These are phyloP conservation scores for Neodidymelliopsis sp. DNA, from an alignment of 2,329 filamentous ascomycete species.

Conservation along the genomic window DNA sequence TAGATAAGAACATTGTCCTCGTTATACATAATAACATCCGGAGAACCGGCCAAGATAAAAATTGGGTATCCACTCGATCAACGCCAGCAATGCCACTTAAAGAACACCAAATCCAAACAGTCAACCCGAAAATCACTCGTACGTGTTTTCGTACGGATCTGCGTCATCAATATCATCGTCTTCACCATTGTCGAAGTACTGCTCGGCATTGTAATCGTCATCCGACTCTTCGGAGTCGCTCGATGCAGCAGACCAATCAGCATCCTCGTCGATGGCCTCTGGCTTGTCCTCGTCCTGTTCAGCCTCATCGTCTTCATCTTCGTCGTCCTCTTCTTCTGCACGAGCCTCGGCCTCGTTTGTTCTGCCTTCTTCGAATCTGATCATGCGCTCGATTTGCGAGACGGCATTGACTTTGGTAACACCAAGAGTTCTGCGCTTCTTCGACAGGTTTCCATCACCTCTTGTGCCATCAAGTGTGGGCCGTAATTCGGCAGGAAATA, in stretches of 20 bases:
- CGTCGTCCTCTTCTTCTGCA: constrained; percentile 51
- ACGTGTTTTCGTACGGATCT: constrained; percentile 47
- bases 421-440: constrained; percentile 45
- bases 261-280: constrained; percentile 65
- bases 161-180: constrained; percentile 56
- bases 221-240: constrained; percentile 70
- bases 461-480: constrained; percentile 56
- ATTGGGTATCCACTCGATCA: constrained; percentile 29
- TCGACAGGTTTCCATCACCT: constrained; percentile 27
- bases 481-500: constrained; percentile 67
- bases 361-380: constrained; percentile 54
- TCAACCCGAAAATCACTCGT: constrained; percentile 29
- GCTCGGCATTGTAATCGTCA: constrained; percentile 69
- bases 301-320: constrained; percentile 57
- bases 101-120: constrained; percentile 8
- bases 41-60: constrained; percentile 6
- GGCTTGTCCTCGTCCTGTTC: constrained; percentile 59
- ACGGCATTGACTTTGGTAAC: constrained; percentile 43
- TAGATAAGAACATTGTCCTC: no score
- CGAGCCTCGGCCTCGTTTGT: constrained; percentile 56
- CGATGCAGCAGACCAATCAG: constrained; percentile 60
- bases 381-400: constrained; percentile 50
- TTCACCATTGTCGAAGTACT: constrained; percentile 61
- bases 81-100: constrained; percentile 20
- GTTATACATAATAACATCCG: no score